phyloP scores from a whole-genome alignment of 2,329 filamentous ascomycete species.

The Arthrobotrys conoides region DNA sequence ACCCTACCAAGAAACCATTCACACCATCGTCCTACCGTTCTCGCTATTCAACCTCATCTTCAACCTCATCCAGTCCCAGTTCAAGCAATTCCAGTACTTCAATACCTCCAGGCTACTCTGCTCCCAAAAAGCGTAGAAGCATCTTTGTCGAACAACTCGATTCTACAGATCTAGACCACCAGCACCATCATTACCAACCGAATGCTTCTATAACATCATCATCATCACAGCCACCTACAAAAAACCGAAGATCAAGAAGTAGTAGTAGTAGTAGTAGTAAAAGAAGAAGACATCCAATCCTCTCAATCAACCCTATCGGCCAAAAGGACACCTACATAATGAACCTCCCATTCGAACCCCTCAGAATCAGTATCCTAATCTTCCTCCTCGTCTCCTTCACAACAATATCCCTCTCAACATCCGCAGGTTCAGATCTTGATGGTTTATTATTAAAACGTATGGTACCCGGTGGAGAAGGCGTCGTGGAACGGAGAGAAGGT shows the following conservation, averaged over 20 bases:
- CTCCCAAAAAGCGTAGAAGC: conserved; percentile 42
- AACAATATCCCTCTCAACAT: conserved; percentile 49
- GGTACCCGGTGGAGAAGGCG: conserved; percentile 42
- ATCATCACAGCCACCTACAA: neutral
- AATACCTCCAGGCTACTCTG: conserved; percentile 21
- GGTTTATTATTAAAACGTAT: conserved; percentile 35
- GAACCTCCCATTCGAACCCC: conserved; percentile 47
- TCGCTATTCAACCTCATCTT: conserved; percentile 38
- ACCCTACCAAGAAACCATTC: conserved; percentile 46
- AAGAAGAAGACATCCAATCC: neutral
- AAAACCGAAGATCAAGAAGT: neutral
- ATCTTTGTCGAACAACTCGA: conserved; percentile 53
- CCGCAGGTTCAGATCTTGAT: conserved; percentile 46
- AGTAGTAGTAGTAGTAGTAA: no score
- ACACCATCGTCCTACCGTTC: conserved; percentile 52
- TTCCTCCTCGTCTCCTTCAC: conserved; percentile 51
- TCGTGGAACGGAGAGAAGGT: conserved; percentile 56
- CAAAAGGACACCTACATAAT: conserved; percentile 59
- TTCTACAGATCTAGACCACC: conserved; percentile 10
- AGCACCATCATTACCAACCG: neutral
- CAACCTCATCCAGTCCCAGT: neutral
- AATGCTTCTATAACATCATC: conserved; percentile 19
- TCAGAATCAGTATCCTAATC: conserved; percentile 37
- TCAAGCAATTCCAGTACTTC: neutral
- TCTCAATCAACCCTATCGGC: conserved; percentile 16